Evolutionary conservation across 495 filamentous ascomycete species (phyloP).

Genomic region (Bacidia rubella): DNA sequence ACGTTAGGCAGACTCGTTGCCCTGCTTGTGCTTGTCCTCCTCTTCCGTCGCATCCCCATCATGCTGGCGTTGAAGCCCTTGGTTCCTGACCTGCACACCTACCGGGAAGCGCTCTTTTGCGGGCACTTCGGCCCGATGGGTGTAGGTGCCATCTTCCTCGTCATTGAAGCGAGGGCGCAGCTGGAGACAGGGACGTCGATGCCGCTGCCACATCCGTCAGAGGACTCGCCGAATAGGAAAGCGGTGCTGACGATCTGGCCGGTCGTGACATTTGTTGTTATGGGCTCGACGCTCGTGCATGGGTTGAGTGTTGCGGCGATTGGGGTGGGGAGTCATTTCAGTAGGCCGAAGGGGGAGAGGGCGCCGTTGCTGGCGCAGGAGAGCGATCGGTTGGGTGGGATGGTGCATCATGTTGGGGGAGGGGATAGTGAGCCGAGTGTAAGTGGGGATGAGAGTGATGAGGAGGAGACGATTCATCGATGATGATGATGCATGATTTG

Average conservation of each 20-base stretch:
- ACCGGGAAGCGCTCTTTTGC: constrained; percentile 35
- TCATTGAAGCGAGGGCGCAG: constrained; percentile 35
- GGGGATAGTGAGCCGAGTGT: constrained; percentile 23
- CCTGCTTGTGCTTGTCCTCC: constrained; percentile 30
- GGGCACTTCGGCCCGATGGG: constrained; percentile 43
- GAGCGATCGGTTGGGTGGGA: constrained; percentile 28
- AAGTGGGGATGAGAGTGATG: constrained; percentile 11
- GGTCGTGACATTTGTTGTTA: constrained; percentile 33
- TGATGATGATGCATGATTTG: neutral
- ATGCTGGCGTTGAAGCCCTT: constrained; percentile 28
- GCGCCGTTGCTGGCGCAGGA: constrained; percentile 29
- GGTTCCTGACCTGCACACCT: constrained; percentile 32
- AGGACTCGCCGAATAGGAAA: constrained; percentile 16
- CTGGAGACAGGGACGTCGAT: constrained; percentile 28
- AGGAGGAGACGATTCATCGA: neutral
- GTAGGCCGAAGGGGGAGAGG: constrained; percentile 24
- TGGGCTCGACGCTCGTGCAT: constrained; percentile 35
- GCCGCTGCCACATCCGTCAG: constrained; percentile 26
- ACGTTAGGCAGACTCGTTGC: constrained; percentile 26
- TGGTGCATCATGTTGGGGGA: constrained; percentile 31
- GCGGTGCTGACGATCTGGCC: constrained; percentile 34
- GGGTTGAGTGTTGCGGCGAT: constrained; percentile 31
- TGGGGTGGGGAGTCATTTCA: constrained; percentile 29
- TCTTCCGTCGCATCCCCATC: constrained; percentile 34
- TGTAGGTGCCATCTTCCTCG: constrained; percentile 36